Base-by-base conservation (phyloP, 768 basidiomycete genomes). In the Hygrocybe punicea region DNA sequence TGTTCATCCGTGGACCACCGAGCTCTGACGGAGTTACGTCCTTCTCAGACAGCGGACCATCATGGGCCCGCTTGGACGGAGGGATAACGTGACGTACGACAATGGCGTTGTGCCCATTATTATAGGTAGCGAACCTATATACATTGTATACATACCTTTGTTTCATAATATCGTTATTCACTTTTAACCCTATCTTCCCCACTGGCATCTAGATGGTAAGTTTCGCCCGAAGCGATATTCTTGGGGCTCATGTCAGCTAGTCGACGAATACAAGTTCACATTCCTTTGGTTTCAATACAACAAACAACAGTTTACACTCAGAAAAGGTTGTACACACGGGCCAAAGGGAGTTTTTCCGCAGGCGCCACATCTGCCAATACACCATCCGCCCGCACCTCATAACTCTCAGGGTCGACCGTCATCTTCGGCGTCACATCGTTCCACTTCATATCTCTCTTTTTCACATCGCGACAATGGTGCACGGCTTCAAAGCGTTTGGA, bases 391-490 rank as follows among this genome's bases (percentile, higher is more conserved):
- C 74, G 73, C 4, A 98, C 97, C 42, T 88, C 88, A 65, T 94
- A 98, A 46, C 76, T 89, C 75, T 98, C 96, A 1, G 97, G 88
- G 67, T 99, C 93, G 35, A 99, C 95, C 48, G 58, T 76, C 84
- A 99, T 92, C 69, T 77, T 78, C 2, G 97, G 97, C 60, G 84
- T 83, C 48, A 78, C 71, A 52, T 84, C 78, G 70, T 99, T 99
- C 85, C 85, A 91, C 73, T 97, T 98, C 92, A 98, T 95, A 66
- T 93, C 85, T 67, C 81, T 82, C 80, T 99, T 98, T 21, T 70
- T 81, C 56, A 99, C 76, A 4, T 67, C 73, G 23, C 94, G 78
- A 62, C 96, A 98, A 21, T 80, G 79, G 51, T 75, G 76, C 45
- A 99, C 96, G 0, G 91, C 82, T 61, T 86, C 86, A 17, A 83